Base-by-base conservation (phyloP, 371 early-diverging fungal species). In the Mortierella sp. region DNA sequence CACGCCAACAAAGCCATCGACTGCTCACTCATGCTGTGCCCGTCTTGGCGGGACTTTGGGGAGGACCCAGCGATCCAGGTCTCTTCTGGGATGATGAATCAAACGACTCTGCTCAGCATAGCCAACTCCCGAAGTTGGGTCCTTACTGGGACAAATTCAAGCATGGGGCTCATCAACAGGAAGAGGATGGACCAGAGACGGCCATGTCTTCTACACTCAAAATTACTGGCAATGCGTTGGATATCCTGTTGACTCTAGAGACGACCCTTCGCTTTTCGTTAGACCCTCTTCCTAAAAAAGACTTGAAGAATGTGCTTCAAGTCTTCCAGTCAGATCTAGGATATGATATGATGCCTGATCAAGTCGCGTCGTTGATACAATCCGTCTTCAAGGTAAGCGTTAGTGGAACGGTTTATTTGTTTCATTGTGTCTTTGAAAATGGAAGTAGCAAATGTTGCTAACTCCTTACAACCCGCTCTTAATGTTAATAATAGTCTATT, bases 311-410 rank as follows among this genome's bases (percentile, higher is more conserved):
- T 19, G 55, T 54, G 1, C 9, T 71, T 34, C 70, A 74, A 11
- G 75, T 83, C 0, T 83, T 74, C 60, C 31, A 73, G 14, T 26
- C 71, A 11, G 71, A 73, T 10, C 4, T 83, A 19, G 87, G 87
- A 4, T 80, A 78, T 42, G 81, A 87, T 21, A 19, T 83, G 31
- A 60, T 65, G 54, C 77, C 76, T 3, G 87, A 87, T 26, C 78
- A 87, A 34, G 60, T 87, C 7, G 71, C 77, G 14, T 80, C 83
- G 9, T 47, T 83, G 31, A 48, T 80, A 8, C 65, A 77, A 45
- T 80, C 79, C 6, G 31, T 83, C 7, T 34, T 78, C 75, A 87
- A 80, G 83, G 87, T 83, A 78, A 70, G 16, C 14, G 14, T 24
- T 26, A 1, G 24, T 72, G 47, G 44, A 28, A 14, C 6, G 24